Conservation (phyloP, 305 asterid species). For the Andrographis paniculata region DNA sequence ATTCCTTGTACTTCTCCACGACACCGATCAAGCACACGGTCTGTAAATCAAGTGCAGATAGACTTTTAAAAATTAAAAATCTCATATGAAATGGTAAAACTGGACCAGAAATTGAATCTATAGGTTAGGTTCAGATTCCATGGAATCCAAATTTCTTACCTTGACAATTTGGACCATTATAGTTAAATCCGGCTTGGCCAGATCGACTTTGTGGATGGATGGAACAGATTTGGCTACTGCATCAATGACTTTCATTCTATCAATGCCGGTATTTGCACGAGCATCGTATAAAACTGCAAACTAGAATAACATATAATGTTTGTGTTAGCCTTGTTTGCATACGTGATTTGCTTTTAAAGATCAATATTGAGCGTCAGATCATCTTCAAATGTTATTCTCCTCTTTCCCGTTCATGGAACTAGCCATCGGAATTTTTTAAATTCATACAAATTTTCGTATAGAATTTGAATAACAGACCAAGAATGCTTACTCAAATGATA, state of each 20-base stretch:
- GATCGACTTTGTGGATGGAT: constrained; percentile 76
- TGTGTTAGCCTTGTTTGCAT: not conserved
- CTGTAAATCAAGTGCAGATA: constrained; percentile 30
- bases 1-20: constrained; percentile 89
- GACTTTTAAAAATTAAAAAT: not conserved
- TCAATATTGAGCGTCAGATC: too few species aligned
- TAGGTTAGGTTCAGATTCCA: not conserved
- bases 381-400: too few species aligned
- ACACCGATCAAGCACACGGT: constrained; percentile 94
- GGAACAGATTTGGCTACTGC: constrained; percentile 85
- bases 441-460: too few species aligned
- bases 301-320: constrained; percentile 28
- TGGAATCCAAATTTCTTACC: constrained; percentile 31
- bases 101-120: not conserved
- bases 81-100: not conserved
- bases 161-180: constrained; percentile 79
- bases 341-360: not conserved
- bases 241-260: constrained; percentile 61
- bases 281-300: constrained; percentile 84
- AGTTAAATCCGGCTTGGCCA: constrained; percentile 67
- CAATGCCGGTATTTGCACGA: constrained; percentile 92
- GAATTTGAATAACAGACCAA: not conserved
- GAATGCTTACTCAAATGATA: not conserved
- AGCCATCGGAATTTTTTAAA: too few species aligned
- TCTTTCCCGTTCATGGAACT: too few species aligned